These are phyloP conservation scores for Chaetomium sp. DNA, from an alignment of 2,329 filamentous ascomycete species.

Conservation along the genomic window DNA sequence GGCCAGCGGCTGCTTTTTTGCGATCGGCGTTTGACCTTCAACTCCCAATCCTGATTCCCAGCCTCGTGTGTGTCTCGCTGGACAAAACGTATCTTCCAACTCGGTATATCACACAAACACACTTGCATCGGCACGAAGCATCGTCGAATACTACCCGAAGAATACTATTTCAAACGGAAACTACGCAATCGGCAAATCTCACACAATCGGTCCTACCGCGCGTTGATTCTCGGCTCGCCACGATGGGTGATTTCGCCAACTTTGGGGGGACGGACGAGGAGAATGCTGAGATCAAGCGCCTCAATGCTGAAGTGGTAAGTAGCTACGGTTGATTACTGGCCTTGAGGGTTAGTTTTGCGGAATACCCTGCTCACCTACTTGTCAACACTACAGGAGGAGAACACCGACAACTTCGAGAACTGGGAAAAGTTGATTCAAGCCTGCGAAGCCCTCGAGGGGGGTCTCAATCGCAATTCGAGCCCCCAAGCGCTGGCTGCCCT, in stretches of 20 bases:
- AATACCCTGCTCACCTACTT: background rate
- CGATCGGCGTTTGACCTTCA: background rate
- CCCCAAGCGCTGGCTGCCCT: constrained; percentile 85
- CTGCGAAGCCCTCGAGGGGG: constrained; percentile 80
- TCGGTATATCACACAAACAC: background rate
- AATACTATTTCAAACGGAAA: too few relatives aligned
- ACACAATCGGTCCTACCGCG: background rate
- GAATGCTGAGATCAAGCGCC: constrained; percentile 72
- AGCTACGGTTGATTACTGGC: background rate
- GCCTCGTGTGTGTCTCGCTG: constrained; percentile 5
- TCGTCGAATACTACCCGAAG: background rate
- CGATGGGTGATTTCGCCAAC: constrained; percentile 64
- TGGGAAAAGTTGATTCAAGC: constrained; percentile 90
- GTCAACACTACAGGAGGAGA: constrained; percentile 43
- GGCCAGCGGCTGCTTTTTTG: constrained; percentile 16
- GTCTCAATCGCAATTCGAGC: constrained; percentile 92
- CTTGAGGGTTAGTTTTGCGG: background rate
- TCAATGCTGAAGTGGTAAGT: constrained; percentile 71
- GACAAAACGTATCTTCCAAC: background rate
- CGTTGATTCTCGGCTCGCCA: constrained; percentile 1
- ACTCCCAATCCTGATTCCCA: background rate
- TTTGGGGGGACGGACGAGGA: constrained; percentile 74
- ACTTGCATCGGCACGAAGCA: background rate
- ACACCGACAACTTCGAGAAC: constrained; percentile 84
- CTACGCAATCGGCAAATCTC: too few relatives aligned